Base-by-base conservation (phyloP, 2,329 filamentous ascomycete species). In the Hymenoscyphus infarciens region DNA sequence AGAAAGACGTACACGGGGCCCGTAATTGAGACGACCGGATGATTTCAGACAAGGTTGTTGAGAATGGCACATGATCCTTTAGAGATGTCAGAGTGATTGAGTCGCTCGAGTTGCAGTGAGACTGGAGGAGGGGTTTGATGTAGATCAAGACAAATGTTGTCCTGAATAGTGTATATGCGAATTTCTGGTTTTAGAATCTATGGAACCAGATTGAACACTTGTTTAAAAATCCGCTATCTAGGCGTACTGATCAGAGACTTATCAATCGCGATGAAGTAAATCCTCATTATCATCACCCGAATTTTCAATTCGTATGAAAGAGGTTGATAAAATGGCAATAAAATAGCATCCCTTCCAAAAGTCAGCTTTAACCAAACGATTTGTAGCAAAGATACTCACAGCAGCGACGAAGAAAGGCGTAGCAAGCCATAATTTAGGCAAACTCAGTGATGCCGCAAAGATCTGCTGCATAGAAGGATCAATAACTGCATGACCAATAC, bases 391-490 rank as follows among this genome's bases (percentile, higher is more conserved):
- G 45, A 5, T 13, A 69, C 72, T 68, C 55, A 74, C 72, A 59
- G 72, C 63, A 52, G 62, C 71, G 38, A 73, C 66, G 57, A 73
- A 74, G 53, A 74, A 74, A 3, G 72, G 70, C 29, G 70, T 56
- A 3, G 68, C 69, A 19, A 66, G 64, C 72, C 71, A 74, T 35
- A 69, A 64, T 8, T 56, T 53, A 1, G 64, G 25, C 4, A 72
- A 31, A 31, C 57, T 57, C 33, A 74, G 56, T 8, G 69, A 66
- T 16, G 63, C 62, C 10, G 72, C 70, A 57, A 73, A 72, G 10
- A 73, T 69, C 27, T 71, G 66, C 59, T 70, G 69, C 64, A 74
- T 69, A 1, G 65, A 60, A 4, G 72, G 72, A 63, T 74, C 72
- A 10, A 67, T 68, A 54, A 71, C 35, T 8, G 68, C 67, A 61